Evolutionary conservation across 805 yeast species (phyloP), one percentile per base, ranked within the genome.

Genomic region (Teunomyces barrocoloradensis): DNA sequence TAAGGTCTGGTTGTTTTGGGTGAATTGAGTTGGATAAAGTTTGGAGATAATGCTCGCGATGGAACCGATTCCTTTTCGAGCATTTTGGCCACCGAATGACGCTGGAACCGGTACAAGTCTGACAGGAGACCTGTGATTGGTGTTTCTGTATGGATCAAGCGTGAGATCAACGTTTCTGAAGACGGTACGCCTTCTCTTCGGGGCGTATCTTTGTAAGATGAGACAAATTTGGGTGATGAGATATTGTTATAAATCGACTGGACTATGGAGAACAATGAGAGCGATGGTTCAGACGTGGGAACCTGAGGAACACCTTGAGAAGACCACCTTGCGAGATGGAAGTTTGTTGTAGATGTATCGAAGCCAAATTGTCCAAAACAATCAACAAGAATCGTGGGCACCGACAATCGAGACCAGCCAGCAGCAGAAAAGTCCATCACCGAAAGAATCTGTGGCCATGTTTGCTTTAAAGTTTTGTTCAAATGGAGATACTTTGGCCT

Each of bases 11-110:
- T 30, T 1, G 53, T 41, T 15, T 15, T 15, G 1, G 66, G 58
- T n/a, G 64, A 58, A 2, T 29, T 40, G 10, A 69, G 44, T 41
- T 57, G 23, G 5, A 68, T 52, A 15, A 69, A 59, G 50, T 66
- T 68, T 1, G 79, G 80, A 45, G 68, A 64, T 11, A 66, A 43
- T 4, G 59, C 59, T 30, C 53, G 58, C n/a, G 48, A 46, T 6
- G 73, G 64, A 1, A 50, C 35, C 0, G 74, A 52, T 55, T 85
- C 90, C 53, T 70, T 74, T 44, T 74, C 77, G 25, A 75, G 60
- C 89, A 85, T 84, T 53, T 77, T 79, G 2, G 77, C 72, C 5
- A 84, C 70, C 0, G 89, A 82, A 43, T 78, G 73, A n/a, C 74
- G 59, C 58, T 85, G 90, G 54, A 82, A 85, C 3, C 73, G 71